phyloP scores from a whole-genome alignment of 768 basidiomycete species.

The Tylopilus sp. region DNA sequence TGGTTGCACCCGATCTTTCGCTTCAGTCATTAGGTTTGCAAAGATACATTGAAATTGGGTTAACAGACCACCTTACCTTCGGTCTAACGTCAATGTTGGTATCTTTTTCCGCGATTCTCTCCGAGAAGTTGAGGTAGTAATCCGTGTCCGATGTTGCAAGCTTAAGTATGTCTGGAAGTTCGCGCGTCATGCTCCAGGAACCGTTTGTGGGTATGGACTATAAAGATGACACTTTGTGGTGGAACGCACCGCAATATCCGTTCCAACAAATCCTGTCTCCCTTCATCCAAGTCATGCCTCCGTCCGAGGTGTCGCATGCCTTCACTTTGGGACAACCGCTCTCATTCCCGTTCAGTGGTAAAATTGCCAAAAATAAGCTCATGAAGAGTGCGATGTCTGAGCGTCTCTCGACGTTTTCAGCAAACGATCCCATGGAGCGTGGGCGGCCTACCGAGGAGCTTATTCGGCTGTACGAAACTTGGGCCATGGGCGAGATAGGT shows the following conservation, averaged over 20 bases:
- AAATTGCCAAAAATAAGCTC: conserved; percentile 28
- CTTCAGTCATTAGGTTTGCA: not conserved
- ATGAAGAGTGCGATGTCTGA: conserved; percentile 37
- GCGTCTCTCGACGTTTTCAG: conserved; percentile 33
- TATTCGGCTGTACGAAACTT: conserved; percentile 32
- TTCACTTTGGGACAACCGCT: conserved; percentile 23
- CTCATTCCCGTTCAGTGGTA: conserved; percentile 30
- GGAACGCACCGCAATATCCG: conserved; percentile 12
- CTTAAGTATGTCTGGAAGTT: conserved; percentile 20
- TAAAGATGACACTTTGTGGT: conserved; percentile 14
- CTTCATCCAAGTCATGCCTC: conserved; percentile 9
- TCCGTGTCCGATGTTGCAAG: not conserved
- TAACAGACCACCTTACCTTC: not conserved
- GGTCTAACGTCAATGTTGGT: conserved; percentile 4
- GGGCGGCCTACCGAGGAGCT: conserved; percentile 34
- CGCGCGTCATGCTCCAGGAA: conserved; percentile 10
- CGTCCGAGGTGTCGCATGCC: conserved; percentile 16
- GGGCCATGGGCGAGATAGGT: conserved; percentile 33
- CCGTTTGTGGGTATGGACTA: conserved; percentile 10
- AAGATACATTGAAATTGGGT: not conserved
- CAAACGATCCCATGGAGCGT: conserved; percentile 26
- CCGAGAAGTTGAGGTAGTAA: not conserved
- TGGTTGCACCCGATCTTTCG: not conserved
- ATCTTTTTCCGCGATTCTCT: not conserved
- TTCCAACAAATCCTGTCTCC: conserved; percentile 13